Conservation (phyloP, 768 basidiomycete species). For the Rhodosporidiobolus sp. region DNA sequence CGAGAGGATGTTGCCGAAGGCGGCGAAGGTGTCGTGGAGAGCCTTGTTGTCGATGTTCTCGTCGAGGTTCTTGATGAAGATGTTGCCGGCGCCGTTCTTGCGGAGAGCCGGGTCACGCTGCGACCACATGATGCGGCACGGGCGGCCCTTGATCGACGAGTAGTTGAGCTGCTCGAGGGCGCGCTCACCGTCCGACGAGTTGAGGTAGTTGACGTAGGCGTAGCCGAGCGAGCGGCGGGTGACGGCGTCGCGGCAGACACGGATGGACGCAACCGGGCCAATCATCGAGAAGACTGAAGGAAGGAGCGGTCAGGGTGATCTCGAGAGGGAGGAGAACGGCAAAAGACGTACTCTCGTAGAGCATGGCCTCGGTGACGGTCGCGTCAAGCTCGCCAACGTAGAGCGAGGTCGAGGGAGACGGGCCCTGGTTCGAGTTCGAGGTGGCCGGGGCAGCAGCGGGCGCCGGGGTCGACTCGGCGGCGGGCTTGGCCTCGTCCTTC, state of each 20-base stretch:
- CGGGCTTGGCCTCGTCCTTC: slow-evolving; percentile 25
- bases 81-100: slow-evolving; percentile 99
- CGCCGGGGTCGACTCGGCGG: slow-evolving; percentile 19
- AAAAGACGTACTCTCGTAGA: slow-evolving; percentile 72
- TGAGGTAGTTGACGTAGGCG: slow-evolving; percentile 99
- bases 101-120: slow-evolving; percentile 98
- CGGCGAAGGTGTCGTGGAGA: slow-evolving; percentile 98
- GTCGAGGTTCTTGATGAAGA: slow-evolving; percentile 99
- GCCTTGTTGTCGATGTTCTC: slow-evolving; percentile 68
- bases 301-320: no score
- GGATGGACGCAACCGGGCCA: slow-evolving; percentile 97
- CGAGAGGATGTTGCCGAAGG: slow-evolving; percentile 96
- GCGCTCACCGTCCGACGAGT: slow-evolving; percentile 91
- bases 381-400: slow-evolving; percentile 99
- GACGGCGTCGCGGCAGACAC: slow-evolving; percentile 99
- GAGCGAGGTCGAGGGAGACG: slow-evolving; percentile 59
- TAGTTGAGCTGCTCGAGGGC: slow-evolving; percentile 99
- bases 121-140: slow-evolving; percentile 99
- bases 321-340: no score
- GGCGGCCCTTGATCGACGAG: slow-evolving; percentile 94
- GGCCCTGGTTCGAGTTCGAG: slow-evolving; percentile 27
- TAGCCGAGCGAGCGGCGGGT: slow-evolving; percentile 99
- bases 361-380: slow-evolving; percentile 97
- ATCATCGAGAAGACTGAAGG: slow-evolving; percentile 87
- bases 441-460: slow-evolving; percentile 39